Evolutionary conservation across 192 early-diverging fungal genomes (phyloP).

Genomic region (Podila epicladia): DNA sequence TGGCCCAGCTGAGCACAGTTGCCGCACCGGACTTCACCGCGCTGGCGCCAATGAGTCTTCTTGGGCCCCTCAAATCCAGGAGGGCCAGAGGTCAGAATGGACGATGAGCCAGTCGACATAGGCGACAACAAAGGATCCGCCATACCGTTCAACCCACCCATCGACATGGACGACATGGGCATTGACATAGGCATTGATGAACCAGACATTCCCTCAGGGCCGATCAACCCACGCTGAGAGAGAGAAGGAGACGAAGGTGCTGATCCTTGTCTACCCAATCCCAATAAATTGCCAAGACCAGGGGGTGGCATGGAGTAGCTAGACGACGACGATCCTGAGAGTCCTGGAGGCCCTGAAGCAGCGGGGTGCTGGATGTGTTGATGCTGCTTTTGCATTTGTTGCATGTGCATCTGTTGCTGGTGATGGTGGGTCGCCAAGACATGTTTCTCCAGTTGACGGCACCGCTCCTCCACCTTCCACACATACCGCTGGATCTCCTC

Average conservation of each 20-base stretch:
- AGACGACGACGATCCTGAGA: slow-evolving; percentile 1
- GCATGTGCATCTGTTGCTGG: slow-evolving; percentile 22
- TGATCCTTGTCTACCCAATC: slow-evolving; percentile 38
- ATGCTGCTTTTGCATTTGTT: slow-evolving; percentile 44
- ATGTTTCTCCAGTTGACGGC: slow-evolving; percentile 48
- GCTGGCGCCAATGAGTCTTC: slow-evolving; percentile 36
- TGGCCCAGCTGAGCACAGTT: slow-evolving; percentile 63
- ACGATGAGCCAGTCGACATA: slow-evolving; percentile 14
- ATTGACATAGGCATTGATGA: neutral
- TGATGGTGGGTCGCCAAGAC: slow-evolving; percentile 28
- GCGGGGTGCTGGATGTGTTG: slow-evolving; percentile 17
- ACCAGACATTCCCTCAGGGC: slow-evolving; percentile 16
- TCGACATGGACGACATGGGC: slow-evolving; percentile 14
- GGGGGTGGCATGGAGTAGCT: slow-evolving; percentile 30
- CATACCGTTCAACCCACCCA: slow-evolving; percentile 7
- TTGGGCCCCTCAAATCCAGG: slow-evolving; percentile 29
- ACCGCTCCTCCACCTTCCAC: slow-evolving; percentile 49
- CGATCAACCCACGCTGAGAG: slow-evolving; percentile 11
- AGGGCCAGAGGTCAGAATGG: slow-evolving; percentile 11
- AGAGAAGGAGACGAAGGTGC: slow-evolving; percentile 32
- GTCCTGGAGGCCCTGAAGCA: slow-evolving; percentile 30
- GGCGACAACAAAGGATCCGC: slow-evolving; percentile 27
- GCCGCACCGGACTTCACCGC: slow-evolving; percentile 55
- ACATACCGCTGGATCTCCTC: slow-evolving; percentile 62
- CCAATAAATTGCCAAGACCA: slow-evolving; percentile 31